Conservation (phyloP, 2,329 filamentous ascomycete species). For the Paraphaeosphaeria sporulosa region DNA sequence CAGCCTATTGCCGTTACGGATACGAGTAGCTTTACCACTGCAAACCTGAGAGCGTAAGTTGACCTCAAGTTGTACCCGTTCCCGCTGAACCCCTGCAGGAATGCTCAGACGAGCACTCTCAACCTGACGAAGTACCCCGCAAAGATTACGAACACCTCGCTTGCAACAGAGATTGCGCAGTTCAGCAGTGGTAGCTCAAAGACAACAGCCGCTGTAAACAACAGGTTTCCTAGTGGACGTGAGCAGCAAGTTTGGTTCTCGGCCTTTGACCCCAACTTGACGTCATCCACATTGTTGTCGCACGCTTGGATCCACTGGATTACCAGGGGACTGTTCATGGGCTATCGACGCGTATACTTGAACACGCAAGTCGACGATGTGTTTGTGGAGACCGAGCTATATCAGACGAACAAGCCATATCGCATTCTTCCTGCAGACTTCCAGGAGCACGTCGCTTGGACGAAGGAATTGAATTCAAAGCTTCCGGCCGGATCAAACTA, state of each 20-base stretch:
- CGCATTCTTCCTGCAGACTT: slow-evolving; percentile 48
- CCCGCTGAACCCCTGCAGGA: slow-evolving; percentile 13
- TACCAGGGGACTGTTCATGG: slow-evolving; percentile 63
- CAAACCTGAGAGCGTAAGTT: slow-evolving; percentile 56
- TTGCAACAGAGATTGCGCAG: slow-evolving; percentile 61
- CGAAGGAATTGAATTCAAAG: slow-evolving; percentile 29
- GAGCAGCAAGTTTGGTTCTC: slow-evolving; percentile 69
- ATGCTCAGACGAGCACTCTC: slow-evolving; percentile 27
- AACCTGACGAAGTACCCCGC: slow-evolving; percentile 64
- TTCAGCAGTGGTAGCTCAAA: slow-evolving; percentile 52
- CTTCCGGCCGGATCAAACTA: slow-evolving; percentile 32
- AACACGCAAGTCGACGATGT: slow-evolving; percentile 68
- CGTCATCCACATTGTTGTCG: slow-evolving; percentile 63
- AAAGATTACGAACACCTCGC: slow-evolving; percentile 58
- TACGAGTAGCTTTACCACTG: slow-evolving; percentile 59
- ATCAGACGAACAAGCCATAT: slow-evolving; percentile 55
- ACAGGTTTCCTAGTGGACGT: slow-evolving; percentile 56
- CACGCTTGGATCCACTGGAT: slow-evolving; percentile 69
- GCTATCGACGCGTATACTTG: slow-evolving; percentile 61
- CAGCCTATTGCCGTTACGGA: slow-evolving; percentile 57
- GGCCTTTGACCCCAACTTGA: slow-evolving; percentile 56
- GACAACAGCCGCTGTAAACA: slow-evolving; percentile 63
- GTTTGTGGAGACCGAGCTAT: slow-evolving; percentile 56
- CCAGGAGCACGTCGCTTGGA: slow-evolving; percentile 30
- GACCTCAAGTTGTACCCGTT: neutral